phyloP scores from a whole-genome alignment of 371 early-diverging fungal genomes.

The Zychaea mexicana region DNA sequence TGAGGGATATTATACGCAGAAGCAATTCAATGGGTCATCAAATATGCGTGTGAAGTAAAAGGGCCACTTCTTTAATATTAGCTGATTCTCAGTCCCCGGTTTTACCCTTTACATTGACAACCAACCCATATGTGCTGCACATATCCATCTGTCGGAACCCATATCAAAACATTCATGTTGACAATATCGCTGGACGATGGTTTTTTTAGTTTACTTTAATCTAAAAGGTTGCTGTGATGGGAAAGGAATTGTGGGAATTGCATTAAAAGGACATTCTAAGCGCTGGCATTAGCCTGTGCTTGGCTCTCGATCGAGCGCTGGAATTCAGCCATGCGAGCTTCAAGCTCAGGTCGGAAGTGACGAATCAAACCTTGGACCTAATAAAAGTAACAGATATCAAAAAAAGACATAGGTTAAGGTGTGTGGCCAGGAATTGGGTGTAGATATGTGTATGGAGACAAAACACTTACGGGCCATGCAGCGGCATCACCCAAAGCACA shows the following conservation, averaged over 20 bases:
- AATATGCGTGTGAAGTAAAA: no score
- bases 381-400: not conserved
- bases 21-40: no score
- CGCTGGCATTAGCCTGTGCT: not conserved
- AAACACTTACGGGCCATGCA: constrained; percentile 84
- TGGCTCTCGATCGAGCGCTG: constrained; percentile 26
- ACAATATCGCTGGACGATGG: not conserved
- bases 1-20: no score
- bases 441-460: no score
- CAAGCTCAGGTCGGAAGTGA: constrained; percentile 93
- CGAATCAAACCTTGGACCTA: constrained; percentile 86
- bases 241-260: not conserved
- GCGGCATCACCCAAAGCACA: constrained; percentile 99
- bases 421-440: no score
- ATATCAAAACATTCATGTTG: no score
- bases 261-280: constrained; percentile 3
- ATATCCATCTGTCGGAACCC: no score
- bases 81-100: no score
- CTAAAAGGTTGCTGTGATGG: not conserved
- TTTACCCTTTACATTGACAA: no score
- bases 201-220: not conserved
- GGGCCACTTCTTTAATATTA: no score
- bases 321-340: constrained; percentile 78
- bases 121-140: no score
- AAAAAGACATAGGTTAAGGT: no score